phyloP scores from a whole-genome alignment of 495 filamentous ascomycete genomes.

The Xylaria palmicola region DNA sequence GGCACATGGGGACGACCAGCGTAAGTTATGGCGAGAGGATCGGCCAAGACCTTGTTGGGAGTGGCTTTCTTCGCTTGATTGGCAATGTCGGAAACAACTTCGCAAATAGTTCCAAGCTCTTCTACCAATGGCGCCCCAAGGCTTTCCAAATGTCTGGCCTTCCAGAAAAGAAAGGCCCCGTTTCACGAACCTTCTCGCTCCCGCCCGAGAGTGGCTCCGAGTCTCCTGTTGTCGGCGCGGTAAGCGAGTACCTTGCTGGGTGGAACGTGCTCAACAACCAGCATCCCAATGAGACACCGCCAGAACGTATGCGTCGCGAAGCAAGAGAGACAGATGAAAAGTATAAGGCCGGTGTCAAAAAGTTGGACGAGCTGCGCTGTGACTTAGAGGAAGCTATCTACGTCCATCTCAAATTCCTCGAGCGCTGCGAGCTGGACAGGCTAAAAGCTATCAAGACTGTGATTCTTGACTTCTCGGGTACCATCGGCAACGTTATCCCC shows the following conservation, averaged over 20 bases:
- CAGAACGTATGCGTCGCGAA: conserved; percentile 83
- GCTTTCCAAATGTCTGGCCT: conserved; percentile 84
- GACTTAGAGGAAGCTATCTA: conserved; percentile 93
- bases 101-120: conserved; percentile 94
- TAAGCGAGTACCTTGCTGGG: conserved; percentile 81
- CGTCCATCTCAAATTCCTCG: conserved; percentile 90
- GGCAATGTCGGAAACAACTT: conserved; percentile 95
- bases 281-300: conserved; percentile 82
- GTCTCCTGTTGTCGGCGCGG: conserved; percentile 70
- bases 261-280: conserved; percentile 91
- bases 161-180: conserved; percentile 76
- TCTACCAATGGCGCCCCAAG: conserved; percentile 94
- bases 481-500: conserved; percentile 97
- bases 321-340: conserved; percentile 87
- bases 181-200: conserved; percentile 69
- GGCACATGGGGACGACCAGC: conserved; percentile 76
- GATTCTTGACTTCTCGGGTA: conserved; percentile 94
- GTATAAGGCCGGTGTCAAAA: conserved; percentile 82
- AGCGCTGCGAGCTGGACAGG: conserved; percentile 94
- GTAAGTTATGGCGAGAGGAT: conserved; percentile 88
- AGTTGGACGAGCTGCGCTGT: conserved; percentile 86
- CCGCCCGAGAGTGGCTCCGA: conserved; percentile 54
- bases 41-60: conserved; percentile 84
- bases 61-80: conserved; percentile 85
- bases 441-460: conserved; percentile 98